Base-by-base conservation (phyloP, 345 rosid species). In the Triadica sebifera region DNA sequence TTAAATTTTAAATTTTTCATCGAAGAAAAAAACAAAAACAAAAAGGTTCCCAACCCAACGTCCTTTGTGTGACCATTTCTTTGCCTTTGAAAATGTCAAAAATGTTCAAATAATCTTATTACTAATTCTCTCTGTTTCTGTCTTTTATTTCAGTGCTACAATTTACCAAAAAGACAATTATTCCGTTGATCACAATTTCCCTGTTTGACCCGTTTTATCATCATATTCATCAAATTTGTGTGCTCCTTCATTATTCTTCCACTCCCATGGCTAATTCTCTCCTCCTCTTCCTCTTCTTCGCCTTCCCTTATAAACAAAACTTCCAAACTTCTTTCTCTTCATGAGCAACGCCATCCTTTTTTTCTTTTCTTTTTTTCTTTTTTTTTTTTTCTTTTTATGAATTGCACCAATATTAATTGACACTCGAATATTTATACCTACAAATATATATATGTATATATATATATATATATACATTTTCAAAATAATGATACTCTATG, bases 51-150 rank as follows among this genome's bases (percentile, higher is more conserved):
- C 49, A 43, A 8, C 22, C 47, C 29, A 2, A 17, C 0, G 12
- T 57, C 25, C 20, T 61, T 15, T 17, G 5, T 49, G 37, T 6
- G 76, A 71, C 79, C 77, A 53, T 49, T 75, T 79, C 76, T 29
- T 75, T 25, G 62, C 25, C 77, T 71, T 76, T 72, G 83, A 80
- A 80, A 34, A 15, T 38, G 79, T 80, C 79, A n/a, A 80, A 80
- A 53, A 29, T 25, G 68, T 10, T 65, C 15, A 1, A 22, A 50
- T 9, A 37, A 53, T 20, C 13, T 12, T 22, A 16, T 66, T 1
- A 0, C 34, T n/a, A 2, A 9, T 10, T 20, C 13, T 39, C 1
- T 57, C 4, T 46, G 34, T 56, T 22, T 70, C 16, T 8, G 22
- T 22, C 12, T 51, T 19, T 41, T 2, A 6, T 17, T 39, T 53